Evolutionary conservation across 2,329 filamentous ascomycete genomes (phyloP).

Genomic region (Pseudocercospora pini-densiflorae): DNA sequence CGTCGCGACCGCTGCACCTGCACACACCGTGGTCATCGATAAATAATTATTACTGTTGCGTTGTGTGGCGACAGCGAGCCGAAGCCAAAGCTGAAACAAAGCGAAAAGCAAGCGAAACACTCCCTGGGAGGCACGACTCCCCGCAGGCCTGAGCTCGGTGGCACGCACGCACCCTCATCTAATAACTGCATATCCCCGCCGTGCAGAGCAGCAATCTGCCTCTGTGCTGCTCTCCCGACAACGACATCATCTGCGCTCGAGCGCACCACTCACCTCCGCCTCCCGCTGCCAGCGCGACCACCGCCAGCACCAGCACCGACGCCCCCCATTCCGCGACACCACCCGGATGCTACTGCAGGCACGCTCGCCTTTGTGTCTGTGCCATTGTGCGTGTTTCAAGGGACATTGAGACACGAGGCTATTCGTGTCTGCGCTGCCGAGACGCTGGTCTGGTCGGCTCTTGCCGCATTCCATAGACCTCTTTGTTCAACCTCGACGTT

Average conservation of each 20-base stretch:
- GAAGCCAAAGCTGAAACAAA: constrained; percentile 3
- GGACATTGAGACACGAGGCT: constrained; percentile 9
- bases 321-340: constrained; percentile 2
- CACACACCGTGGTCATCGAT: too few relatives aligned
- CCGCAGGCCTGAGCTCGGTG: background rate
- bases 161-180: constrained; percentile 1
- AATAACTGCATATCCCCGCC: background rate
- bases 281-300: background rate
- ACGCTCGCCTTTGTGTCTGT: constrained; percentile 3
- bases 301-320: background rate
- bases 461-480: constrained; percentile 21
- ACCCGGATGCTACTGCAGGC: constrained; percentile 6
- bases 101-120: background rate
- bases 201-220: background rate
- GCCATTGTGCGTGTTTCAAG: constrained; percentile 11
- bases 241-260: background rate
- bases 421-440: constrained; percentile 7
- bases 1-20: background rate
- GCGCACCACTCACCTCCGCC: background rate
- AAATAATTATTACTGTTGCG: background rate
- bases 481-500: constrained; percentile 24
- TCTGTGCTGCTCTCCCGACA: background rate
- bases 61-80: background rate
- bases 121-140: constrained; percentile 1
- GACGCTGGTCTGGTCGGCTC: constrained; percentile 11